Evolutionary conservation across 768 basidiomycete genomes (phyloP), one percentile per base, ranked within the genome.

Genomic region (Rhizopogon vesiculosus): DNA sequence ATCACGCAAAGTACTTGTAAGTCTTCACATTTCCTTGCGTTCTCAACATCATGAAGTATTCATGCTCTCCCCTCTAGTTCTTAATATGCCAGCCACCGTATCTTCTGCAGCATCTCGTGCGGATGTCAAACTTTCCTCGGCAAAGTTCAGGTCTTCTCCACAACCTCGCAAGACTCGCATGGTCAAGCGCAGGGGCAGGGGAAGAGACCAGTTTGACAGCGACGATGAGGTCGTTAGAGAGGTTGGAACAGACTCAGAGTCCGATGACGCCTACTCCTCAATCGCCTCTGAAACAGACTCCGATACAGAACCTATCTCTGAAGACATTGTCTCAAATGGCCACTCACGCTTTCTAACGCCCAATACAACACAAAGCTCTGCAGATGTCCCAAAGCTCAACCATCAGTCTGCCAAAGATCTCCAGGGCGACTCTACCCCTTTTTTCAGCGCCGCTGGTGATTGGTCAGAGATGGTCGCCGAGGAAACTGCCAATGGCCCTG

Each of bases 401-500:
- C 61, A 56, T 48, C 72, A 70, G 50, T 56, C 62, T 5, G 61
- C 64, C 8, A 61, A 66, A 19, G 59, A 48, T 22, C 52, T 65
- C 5, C 73, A 72, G 58, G 74, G 68, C 33, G 69, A 59, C 12
- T 59, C 68, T 49, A 66, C 76, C 28, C 74, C 81, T 15, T 85
- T 89, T 67, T 86, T 86, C 60, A 71, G 79, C 5, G 67, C 78
- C 31, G 48, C 74, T 25, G 78, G 79, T 15, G 79, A 82, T 62
- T 92, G 91, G 91, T 87, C 89, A 9, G 89, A 92, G 65, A 88
- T 91, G 84, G 88, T 91, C n/a, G 78, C 85, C 16, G 86, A 86
- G 56, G 87, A 89, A 70, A 78, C 71, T 43, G 73, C 72, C n/a
- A 78, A 84, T 58, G 86, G 84, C 18, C 74, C 82, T 45, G 81